Conservation (phyloP, 2,329 filamentous ascomycete genomes). For the Aspergillus ibericus region DNA sequence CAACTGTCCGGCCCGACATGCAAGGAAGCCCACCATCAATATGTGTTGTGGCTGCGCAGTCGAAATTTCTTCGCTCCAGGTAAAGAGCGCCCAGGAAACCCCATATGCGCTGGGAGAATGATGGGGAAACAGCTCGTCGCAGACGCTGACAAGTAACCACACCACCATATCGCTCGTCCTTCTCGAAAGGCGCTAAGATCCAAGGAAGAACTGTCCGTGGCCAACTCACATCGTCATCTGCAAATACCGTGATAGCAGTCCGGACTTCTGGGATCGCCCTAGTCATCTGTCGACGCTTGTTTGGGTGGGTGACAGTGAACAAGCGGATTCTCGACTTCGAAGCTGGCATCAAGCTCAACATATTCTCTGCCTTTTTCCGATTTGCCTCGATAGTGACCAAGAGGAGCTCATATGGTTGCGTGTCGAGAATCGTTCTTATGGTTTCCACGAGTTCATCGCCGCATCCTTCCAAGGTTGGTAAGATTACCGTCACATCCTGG, state of each 20-base stretch:
- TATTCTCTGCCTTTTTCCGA: conserved; percentile 64
- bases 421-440: conserved; percentile 59
- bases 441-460: conserved; percentile 82
- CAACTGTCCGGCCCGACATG: conserved; percentile 90
- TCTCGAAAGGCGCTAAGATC: conserved; percentile 91
- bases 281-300: conserved; percentile 93
- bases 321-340: conserved; percentile 70
- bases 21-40: conserved; percentile 95
- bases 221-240: conserved; percentile 95
- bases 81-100: conserved; percentile 91
- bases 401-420: conserved; percentile 67
- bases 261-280: conserved; percentile 81
- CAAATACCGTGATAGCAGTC: conserved; percentile 85
- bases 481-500: conserved; percentile 87
- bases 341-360: conserved; percentile 55
- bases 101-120: conserved; percentile 66
- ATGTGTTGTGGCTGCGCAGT: conserved; percentile 92
- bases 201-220: conserved; percentile 81
- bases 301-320: conserved; percentile 77
- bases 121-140: conserved; percentile 64
- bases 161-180: conserved; percentile 72
- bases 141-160: conserved; percentile 91
- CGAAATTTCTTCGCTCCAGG: conserved; percentile 91
- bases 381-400: conserved; percentile 86
- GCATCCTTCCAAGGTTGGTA: conserved; percentile 85